A percentile compares a stretch with the other conserved stretches of the same genome.
Evolutionary conservation across 306 rosid species (phyloP).

Genomic region (Urtica urens): DNA sequence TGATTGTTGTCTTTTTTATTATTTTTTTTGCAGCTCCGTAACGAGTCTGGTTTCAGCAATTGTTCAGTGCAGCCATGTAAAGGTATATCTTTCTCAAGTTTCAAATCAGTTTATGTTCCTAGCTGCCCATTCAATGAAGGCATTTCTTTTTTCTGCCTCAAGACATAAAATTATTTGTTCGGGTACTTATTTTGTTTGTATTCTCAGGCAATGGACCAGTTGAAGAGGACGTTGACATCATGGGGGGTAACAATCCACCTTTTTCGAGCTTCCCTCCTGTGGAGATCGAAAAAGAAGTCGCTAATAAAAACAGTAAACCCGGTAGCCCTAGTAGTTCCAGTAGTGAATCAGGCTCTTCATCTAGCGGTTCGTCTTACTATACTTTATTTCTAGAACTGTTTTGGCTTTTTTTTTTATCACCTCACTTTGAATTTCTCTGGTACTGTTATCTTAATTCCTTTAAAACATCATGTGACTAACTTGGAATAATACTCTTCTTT

Average conservation of each 20-base stretch:
- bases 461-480: too few relatives aligned
- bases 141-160: too few relatives aligned
- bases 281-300: constrained; percentile 63
- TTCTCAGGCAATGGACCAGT: constrained; percentile 52
- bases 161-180: too few relatives aligned
- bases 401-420: too few relatives aligned
- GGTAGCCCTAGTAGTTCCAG: constrained; percentile 66
- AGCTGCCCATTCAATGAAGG: too few relatives aligned
- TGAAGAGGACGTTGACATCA: constrained; percentile 86
- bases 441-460: too few relatives aligned
- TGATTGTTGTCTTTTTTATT: neutral
- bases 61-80: constrained; percentile 58
- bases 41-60: constrained; percentile 70
- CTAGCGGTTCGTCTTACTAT: constrained; percentile 72
- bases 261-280: constrained; percentile 66
- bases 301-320: constrained; percentile 56
- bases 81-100: constrained; percentile 30
- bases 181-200: constrained; percentile 1
- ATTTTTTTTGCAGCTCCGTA: constrained; percentile 34
- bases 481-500: too few relatives aligned
- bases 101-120: too few relatives aligned
- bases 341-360: constrained; percentile 79
- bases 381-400: neutral
- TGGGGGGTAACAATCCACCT: constrained; percentile 84
- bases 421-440: too few relatives aligned